Evolutionary conservation across 208 protist species (phyloP), one percentile per base, ranked within the genome.

Genomic region (Acanthamoeba sp.): DNA sequence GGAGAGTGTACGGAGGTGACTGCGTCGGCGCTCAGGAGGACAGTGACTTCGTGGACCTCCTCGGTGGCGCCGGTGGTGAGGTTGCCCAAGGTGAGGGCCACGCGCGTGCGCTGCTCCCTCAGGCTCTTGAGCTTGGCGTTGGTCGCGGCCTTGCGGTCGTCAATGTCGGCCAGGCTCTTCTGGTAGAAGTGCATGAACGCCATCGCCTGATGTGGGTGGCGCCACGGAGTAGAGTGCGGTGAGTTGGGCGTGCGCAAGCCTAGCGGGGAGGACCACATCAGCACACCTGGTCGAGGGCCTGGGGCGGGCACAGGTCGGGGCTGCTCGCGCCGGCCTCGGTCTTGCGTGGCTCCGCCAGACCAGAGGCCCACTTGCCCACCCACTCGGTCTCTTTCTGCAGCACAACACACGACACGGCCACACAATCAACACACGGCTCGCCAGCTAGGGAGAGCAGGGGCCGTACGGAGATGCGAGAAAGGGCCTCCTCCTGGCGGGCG

Each of bases 361-460:
- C 40, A 27, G 1, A 9, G 2, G 76, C 76, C 76, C 34, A 84
- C 34, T 32, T 22, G 76, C 29, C 76, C 76, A 84, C 6, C 76
- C 76, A 84, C 24, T 84, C 40, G 29, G 14, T 55, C 76, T 84
- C 76, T 84, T 84, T 84, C 76, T 84, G 69, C 57, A 76, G 2
- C 48, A 55, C 48, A 14, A 55, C n/a, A n/a, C n/a, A n/a, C n/a
- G n/a, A n/a, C n/a, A n/a, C n/a, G n/a, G n/a, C n/a, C n/a, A n/a
- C n/a, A n/a, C n/a, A n/a, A n/a, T n/a, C n/a, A n/a, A n/a, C n/a
- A n/a, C n/a, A n/a, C n/a, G n/a, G n/a, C n/a, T n/a, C n/a, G n/a
- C n/a, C n/a, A n/a, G n/a, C n/a, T n/a, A n/a, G n/a, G n/a, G n/a
- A n/a, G n/a, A n/a, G 55, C n/a, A 20, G 1, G 62, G 5, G 32